Percentiles rank a stretch among this genome's conserved stretches.
Conservation (phyloP, 176 grass and related monocot genomes). For the Thinopyrum elongatum region DNA sequence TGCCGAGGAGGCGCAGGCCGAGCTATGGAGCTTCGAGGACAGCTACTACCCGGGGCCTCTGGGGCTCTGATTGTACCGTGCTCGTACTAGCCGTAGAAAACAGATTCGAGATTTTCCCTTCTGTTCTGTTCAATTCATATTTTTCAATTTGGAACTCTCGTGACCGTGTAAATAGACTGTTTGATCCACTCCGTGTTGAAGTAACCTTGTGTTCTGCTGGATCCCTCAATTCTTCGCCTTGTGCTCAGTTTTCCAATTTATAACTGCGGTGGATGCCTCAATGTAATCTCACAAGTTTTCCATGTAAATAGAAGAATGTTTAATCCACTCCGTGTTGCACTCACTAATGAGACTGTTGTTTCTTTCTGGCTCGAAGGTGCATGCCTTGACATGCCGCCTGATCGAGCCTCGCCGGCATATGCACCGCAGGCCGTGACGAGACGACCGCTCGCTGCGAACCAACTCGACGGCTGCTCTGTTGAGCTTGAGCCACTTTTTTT, state of each 20-base stretch:
- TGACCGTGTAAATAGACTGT: no score
- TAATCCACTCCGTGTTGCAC: not conserved
- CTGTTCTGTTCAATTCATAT: not conserved
- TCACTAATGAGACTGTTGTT: not conserved
- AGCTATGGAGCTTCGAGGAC: conserved; percentile 73
- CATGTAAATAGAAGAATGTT: not conserved
- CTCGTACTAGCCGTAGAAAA: not conserved
- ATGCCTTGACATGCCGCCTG: not conserved
- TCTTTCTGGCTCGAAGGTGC: not conserved
- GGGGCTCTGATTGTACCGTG: conserved; percentile 6
- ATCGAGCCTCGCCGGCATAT: not conserved
- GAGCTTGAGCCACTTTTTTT: no score
- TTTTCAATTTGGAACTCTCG: not conserved
- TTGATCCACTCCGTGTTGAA: no score
- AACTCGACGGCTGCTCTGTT: not conserved
- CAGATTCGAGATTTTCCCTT: not conserved
- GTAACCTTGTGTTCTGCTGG: not conserved
- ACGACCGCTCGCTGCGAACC: not conserved
- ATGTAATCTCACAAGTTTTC: not conserved
- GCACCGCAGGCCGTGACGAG: not conserved
- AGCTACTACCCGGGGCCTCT: conserved; percentile 22
- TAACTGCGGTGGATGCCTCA: not conserved
- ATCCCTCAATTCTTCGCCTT: not conserved
- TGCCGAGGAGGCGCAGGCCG: conserved; percentile 18
- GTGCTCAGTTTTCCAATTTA: not conserved